phyloP scores from a whole-genome alignment of 345 rosid species.

The Citrus sinensis region DVS_A1.0 CM039163.1:36146501-36147000 shows the following conservation, averaged over 20 bases:
- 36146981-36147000: not conserved
- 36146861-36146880: not conserved
- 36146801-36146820: not conserved
- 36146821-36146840: not conserved
- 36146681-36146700: too few species aligned
- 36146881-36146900: not conserved
- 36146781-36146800: not conserved
- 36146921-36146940: not conserved
- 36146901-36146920: not conserved
- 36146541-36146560: not conserved
- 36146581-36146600: not conserved
- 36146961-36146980: not conserved
- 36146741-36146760: too few species aligned
- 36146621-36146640: not conserved
- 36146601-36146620: not conserved
- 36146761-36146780: not conserved
- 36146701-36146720: too few species aligned
- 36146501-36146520: slow-evolving; percentile 8
- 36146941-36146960: not conserved
- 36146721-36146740: too few species aligned
- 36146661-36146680: too few species aligned
- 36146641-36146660: too few species aligned
- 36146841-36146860: not conserved
- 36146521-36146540: not conserved
- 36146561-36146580: not conserved